A percentile compares a stretch with the other conserved stretches of the same genome.
Conservation (phyloP, 2,329 filamentous ascomycete species). For the Pyrenophora seminiperda region DNA sequence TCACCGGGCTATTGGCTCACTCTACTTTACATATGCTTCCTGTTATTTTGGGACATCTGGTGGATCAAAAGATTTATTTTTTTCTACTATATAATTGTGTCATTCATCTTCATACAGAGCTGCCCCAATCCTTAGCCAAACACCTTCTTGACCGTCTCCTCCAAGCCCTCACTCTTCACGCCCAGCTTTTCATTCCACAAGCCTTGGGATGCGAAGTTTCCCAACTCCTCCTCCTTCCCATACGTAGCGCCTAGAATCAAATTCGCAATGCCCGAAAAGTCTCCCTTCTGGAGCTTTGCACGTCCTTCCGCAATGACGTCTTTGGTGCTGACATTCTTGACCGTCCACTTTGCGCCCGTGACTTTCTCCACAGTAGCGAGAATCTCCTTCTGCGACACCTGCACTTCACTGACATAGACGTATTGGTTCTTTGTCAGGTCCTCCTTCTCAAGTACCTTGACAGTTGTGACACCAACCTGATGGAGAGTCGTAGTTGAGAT, state of each 20-base stretch:
- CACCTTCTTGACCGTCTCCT: slow-evolving; percentile 36
- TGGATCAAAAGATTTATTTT: no score
- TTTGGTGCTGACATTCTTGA: slow-evolving; percentile 49
- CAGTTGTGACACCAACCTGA: slow-evolving; percentile 59
- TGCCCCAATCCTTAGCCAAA: background rate
- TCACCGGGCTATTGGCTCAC: background rate
- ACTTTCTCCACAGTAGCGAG: slow-evolving; percentile 59
- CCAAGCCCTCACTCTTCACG: slow-evolving; percentile 48
- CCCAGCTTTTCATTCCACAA: slow-evolving; percentile 52
- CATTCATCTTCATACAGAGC: background rate
- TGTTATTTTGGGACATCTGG: no score
- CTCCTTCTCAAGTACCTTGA: slow-evolving; percentile 56
- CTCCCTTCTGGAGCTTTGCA: slow-evolving; percentile 46
- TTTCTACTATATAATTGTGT: no score
- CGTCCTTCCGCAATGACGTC: slow-evolving; percentile 38
- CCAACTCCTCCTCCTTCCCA: slow-evolving; percentile 23
- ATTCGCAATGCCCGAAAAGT: slow-evolving; percentile 31
- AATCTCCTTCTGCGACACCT: slow-evolving; percentile 63
- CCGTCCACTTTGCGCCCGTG: slow-evolving; percentile 58
- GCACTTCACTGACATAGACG: slow-evolving; percentile 63
- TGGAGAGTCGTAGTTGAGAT: slow-evolving; percentile 59
- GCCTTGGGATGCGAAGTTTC: slow-evolving; percentile 29
- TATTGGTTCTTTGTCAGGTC: slow-evolving; percentile 63
- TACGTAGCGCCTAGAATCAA: slow-evolving; percentile 30
- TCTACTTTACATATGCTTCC: no score